Percentiles rank a stretch among this genome's conserved stretches.
Conservation (phyloP, 2,329 filamentous ascomycete genomes). For the Diaporthe batatas region DNA sequence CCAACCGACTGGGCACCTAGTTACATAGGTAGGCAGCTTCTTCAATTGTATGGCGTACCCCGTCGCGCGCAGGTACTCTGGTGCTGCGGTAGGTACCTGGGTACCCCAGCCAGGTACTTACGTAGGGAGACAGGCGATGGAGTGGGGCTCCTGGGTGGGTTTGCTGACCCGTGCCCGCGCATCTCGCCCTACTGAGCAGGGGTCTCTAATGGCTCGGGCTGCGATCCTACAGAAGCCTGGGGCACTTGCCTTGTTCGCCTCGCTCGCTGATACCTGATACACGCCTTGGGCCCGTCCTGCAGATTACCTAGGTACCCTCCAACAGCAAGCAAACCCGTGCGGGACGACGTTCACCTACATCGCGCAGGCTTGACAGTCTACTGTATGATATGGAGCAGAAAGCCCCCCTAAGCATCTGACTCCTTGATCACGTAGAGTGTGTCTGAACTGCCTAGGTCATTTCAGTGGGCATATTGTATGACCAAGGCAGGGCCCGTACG, state of each 20-base stretch:
- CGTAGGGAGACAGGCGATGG: slow-evolving; percentile 21
- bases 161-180: slow-evolving; percentile 4
- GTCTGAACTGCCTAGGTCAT: background rate
- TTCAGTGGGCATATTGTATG: background rate
- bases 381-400: background rate
- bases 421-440: background rate
- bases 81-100: background rate
- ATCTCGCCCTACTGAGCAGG: slow-evolving; percentile 26
- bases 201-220: slow-evolving; percentile 8
- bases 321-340: background rate
- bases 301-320: background rate
- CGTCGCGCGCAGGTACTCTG: background rate
- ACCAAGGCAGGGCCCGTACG: slow-evolving; percentile 3
- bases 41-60: slow-evolving; percentile 4
- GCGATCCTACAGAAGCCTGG: background rate
- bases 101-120: slow-evolving; percentile 12
- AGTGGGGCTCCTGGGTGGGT: slow-evolving; percentile 1
- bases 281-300: background rate
- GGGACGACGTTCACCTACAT: background rate
- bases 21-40: slow-evolving; percentile 20
- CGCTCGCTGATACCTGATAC: background rate
- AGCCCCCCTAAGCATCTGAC: background rate
- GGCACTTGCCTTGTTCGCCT: background rate
- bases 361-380: background rate
- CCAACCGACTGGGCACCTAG: slow-evolving; percentile 20